A percentile compares a stretch with the other conserved stretches of the same genome.
Evolutionary conservation across 129 eudicot genomes (phyloP).

Genomic region (Artemisia annua): DNA sequence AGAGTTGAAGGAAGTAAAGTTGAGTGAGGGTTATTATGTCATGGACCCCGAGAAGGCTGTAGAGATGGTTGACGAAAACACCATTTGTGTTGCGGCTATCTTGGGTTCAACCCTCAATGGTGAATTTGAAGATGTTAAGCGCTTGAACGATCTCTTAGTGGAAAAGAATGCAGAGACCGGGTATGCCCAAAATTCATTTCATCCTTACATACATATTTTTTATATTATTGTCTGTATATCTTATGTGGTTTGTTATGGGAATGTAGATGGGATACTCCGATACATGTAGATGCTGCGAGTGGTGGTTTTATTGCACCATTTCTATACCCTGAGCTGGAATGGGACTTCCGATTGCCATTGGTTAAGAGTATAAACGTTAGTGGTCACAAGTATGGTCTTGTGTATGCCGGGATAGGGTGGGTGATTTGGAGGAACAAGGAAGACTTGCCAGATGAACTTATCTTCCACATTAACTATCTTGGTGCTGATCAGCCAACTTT

Average conservation of each 20-base stretch:
- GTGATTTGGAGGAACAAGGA: constrained; percentile 83
- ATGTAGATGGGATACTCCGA: constrained; percentile 85
- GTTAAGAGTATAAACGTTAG: constrained; percentile 91
- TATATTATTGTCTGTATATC: background rate
- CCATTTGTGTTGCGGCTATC: constrained; percentile 85
- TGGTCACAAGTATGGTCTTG: constrained; percentile 92
- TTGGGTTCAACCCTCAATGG: constrained; percentile 89
- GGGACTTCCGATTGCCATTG: constrained; percentile 82
- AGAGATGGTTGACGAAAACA: constrained; percentile 90
- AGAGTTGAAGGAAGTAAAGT: constrained; percentile 77
- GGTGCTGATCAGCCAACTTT: constrained; percentile 95
- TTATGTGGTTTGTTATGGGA: constrained; percentile 16
- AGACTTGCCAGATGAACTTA: constrained; percentile 82
- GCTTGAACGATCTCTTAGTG: constrained; percentile 62
- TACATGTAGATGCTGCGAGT: constrained; percentile 93
- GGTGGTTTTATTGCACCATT: constrained; percentile 94
- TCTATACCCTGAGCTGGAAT: constrained; percentile 73
- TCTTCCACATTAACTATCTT: constrained; percentile 86
- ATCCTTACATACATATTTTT: background rate
- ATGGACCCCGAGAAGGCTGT: constrained; percentile 84
- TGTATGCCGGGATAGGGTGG: constrained; percentile 92
- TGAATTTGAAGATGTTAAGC: constrained; percentile 82
- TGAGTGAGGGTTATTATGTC: constrained; percentile 70
- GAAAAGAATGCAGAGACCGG: constrained; percentile 62
- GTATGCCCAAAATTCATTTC: constrained; percentile 15